These are phyloP conservation scores for Pinus albicaulis DNA, from an alignment of 75 land plant genomes.

Conservation along the genomic window DNA sequence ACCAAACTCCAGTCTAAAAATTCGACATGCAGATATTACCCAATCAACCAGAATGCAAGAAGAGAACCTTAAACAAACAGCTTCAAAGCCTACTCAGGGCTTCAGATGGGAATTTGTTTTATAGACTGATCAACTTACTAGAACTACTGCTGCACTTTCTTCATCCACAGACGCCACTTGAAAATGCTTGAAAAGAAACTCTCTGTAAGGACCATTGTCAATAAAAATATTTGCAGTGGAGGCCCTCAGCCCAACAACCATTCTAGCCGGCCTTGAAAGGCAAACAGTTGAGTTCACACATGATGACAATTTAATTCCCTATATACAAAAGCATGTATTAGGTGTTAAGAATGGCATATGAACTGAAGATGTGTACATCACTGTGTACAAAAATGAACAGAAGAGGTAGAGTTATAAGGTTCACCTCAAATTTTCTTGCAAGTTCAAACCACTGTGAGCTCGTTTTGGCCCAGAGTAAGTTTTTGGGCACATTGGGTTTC, in stretches of 20 bases:
- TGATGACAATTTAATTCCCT: conserved; percentile 5
- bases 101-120: no score
- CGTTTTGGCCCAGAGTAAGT: conserved; percentile 9
- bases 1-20: neutral
- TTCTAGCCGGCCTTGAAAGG: conserved; percentile 16
- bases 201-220: conserved; percentile 36
- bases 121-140: conserved; percentile 7
- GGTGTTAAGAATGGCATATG: no score
- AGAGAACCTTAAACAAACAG: neutral
- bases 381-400: neutral
- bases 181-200: conserved; percentile 17
- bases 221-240: conserved; percentile 28
- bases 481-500: conserved; percentile 6
- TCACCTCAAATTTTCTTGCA: conserved; percentile 6
- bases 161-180: conserved; percentile 22
- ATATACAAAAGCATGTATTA: neutral
- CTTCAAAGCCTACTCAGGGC: no score
- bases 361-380: no score
- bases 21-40: neutral
- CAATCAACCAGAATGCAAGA: neutral
- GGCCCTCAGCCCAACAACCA: conserved; percentile 25
- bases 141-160: conserved; percentile 37
- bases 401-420: neutral
- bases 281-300: conserved; percentile 10
- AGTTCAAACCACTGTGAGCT: neutral